Evolutionary conservation across 352 stramenopile species (phyloP).

Genomic region (Pythium rhizo-oryzae): DNA sequence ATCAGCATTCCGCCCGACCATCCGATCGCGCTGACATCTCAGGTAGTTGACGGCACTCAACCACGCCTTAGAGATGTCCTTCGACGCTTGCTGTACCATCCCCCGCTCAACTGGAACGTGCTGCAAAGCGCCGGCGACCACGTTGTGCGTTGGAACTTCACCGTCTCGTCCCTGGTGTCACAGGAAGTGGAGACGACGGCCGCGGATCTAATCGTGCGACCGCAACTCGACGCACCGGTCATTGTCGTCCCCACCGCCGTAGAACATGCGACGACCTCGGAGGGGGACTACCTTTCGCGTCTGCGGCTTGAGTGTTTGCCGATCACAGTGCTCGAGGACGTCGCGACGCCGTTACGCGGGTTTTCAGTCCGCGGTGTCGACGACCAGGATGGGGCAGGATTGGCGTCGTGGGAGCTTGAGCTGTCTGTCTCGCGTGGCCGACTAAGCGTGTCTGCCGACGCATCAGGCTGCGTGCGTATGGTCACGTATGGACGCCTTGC

Average conservation of each 20-base stretch:
- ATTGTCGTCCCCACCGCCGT: conserved; percentile 39
- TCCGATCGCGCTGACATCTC: not conserved
- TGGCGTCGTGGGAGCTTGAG: conserved; percentile 14
- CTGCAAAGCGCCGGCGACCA: conserved; percentile 22
- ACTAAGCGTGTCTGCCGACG: not conserved
- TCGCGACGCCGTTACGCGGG: conserved; percentile 29
- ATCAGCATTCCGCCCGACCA: conserved; percentile 9
- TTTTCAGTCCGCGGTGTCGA: conserved; percentile 48
- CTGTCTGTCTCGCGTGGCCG: conserved; percentile 2
- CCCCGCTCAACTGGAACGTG: conserved; percentile 60
- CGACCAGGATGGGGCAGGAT: not conserved
- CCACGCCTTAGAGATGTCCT: conserved; percentile 29
- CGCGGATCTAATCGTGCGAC: conserved; percentile 37
- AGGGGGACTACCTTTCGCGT: conserved; percentile 48
- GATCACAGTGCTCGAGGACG: conserved; percentile 51
- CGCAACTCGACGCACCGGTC: conserved; percentile 43
- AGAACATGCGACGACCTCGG: conserved; percentile 32
- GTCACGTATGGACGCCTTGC: not conserved
- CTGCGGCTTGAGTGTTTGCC: conserved; percentile 46
- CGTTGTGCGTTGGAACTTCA: conserved; percentile 53
- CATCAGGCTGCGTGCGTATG: conserved; percentile 6
- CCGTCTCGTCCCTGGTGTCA: conserved; percentile 20
- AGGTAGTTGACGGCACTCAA: conserved; percentile 23
- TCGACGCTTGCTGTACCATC: conserved; percentile 36
- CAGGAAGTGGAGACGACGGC: conserved; percentile 27